Evolutionary conservation across 108 stramenopile genomes (phyloP), one percentile per base, ranked within the genome.

Genomic region (Ochromonas danica): DNA sequence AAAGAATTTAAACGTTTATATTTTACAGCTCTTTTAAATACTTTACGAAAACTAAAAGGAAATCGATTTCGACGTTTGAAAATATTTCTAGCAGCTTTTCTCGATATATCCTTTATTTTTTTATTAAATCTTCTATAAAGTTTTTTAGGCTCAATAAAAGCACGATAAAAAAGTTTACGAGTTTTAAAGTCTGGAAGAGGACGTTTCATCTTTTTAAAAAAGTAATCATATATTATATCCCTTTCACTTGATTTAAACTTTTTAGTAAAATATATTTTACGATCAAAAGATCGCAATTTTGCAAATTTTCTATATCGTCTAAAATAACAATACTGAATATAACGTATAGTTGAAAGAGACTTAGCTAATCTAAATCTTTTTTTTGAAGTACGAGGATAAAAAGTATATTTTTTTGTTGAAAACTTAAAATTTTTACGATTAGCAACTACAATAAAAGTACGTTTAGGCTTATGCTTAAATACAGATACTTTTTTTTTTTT

Each of bases 231-330:
- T 57, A 57, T 57, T 57, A 57, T 57, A 57, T 57, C 51, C 51
- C 51, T 57, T 57, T 57, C 51, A 57, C 51, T 57, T 57, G 51
- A 57, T 57, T 57, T 57, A 57, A 57, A 57, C 51, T 57, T 57
- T 57, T 57, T 57, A 57, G 51, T 57, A 57, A 57, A 57, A 57
- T 57, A 57, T 57, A 57, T 57, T 57, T 57, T 57, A 57, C 51
- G 51, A 57, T 57, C 51, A 57, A 57, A 57, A 57, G 51, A 57
- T 57, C 51, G 51, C 51, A 57, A 57, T 57, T 57, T 57, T 57
- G 51, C 51, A 57, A 57, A 57, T 57, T 57, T 57, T 57, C 51
- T 57, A 57, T 57, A 57, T 57, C 51, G 51, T 57, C 51, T 57
- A 57, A 57, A 57, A 57, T 57, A 57, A 57, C 51, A 57, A 57